Conservation (phyloP, 352 stramenopile genomes). For the Phytophthora colocasiae region DNA sequence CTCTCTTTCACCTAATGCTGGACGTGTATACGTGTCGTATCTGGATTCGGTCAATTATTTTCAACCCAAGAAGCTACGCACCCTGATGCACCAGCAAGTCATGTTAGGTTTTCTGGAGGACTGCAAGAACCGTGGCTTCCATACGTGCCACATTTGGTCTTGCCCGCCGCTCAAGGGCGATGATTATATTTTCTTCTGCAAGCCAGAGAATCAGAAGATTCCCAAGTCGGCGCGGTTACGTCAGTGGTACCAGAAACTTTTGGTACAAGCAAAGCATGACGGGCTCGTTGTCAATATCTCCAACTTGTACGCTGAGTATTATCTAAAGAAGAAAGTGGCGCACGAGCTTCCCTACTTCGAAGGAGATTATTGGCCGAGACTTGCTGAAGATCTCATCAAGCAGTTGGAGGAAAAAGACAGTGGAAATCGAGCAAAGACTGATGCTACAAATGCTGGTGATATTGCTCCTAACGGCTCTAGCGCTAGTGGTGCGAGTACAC, state of each 20-base stretch:
- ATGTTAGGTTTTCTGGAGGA: slow-evolving; percentile 90
- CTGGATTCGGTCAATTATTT: slow-evolving; percentile 92
- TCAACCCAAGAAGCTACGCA: slow-evolving; percentile 88
- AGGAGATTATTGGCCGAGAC: slow-evolving; percentile 98
- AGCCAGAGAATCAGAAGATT: slow-evolving; percentile 92
- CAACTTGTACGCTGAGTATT: slow-evolving; percentile 89
- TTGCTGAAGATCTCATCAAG: slow-evolving; percentile 99
- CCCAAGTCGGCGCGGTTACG: slow-evolving; percentile 87
- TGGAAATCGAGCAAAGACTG: slow-evolving; percentile 42
- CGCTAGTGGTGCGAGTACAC: slow-evolving; percentile 14
- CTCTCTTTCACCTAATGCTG: slow-evolving; percentile 77
- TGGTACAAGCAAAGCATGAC: slow-evolving; percentile 84
- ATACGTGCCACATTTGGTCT: slow-evolving; percentile 92
- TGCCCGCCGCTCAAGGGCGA: slow-evolving; percentile 89
- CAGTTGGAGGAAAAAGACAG: slow-evolving; percentile 95
- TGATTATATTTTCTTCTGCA: slow-evolving; percentile 93
- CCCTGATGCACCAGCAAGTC: slow-evolving; percentile 89
- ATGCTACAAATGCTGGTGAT: slow-evolving; percentile 19
- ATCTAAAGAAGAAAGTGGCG: slow-evolving; percentile 87
- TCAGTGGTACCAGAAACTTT: slow-evolving; percentile 88
- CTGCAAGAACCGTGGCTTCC: slow-evolving; percentile 87
- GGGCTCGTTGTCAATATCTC: slow-evolving; percentile 83
- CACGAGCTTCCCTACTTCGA: slow-evolving; percentile 98
- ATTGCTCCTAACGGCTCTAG: slow-evolving; percentile 7
- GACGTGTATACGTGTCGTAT: slow-evolving; percentile 90